phyloP scores from a whole-genome alignment of 768 basidiomycete genomes.

The Trametes punicea region DNA sequence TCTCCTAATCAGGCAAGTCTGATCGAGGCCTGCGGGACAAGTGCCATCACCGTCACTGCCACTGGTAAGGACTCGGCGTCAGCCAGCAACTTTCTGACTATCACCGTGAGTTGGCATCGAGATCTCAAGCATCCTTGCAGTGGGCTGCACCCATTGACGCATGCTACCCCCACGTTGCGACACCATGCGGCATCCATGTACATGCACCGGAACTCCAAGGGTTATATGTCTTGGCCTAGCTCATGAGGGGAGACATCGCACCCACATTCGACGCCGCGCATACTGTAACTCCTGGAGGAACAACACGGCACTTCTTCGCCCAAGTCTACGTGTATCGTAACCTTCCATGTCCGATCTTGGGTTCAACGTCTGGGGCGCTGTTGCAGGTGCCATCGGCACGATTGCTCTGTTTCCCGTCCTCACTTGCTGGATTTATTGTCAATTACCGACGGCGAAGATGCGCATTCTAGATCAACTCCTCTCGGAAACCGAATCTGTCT shows the following conservation, averaged over 20 bases:
- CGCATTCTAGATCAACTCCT: not conserved
- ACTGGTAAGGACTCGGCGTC: not conserved
- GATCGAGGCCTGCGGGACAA: not conserved
- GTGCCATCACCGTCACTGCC: not conserved
- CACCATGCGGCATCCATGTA: not conserved
- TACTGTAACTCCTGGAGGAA: no score
- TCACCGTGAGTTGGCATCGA: no score
- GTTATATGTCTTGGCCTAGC: no score
- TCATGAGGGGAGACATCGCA: no score
- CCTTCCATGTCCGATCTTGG: not conserved
- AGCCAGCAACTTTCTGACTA: no score
- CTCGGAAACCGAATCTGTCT: not conserved
- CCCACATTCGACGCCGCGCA: no score
- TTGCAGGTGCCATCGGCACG: constrained; percentile 3
- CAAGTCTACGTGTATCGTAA: not conserved
- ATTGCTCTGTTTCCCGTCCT: not conserved
- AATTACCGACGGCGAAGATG: not conserved
- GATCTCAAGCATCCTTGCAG: not conserved
- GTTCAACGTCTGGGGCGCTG: constrained; percentile 5
- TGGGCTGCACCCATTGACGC: not conserved
- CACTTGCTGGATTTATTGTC: not conserved
- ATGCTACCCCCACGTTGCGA: not conserved
- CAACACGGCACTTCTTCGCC: no score
- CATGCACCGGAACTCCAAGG: no score
- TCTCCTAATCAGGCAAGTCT: not conserved